A percentile compares a stretch with the other conserved stretches of the same genome.
These are phyloP conservation scores for Ascosphaera pollenicola DNA, from an alignment of 2,329 filamentous ascomycete species.

Conservation along the genomic window DNA sequence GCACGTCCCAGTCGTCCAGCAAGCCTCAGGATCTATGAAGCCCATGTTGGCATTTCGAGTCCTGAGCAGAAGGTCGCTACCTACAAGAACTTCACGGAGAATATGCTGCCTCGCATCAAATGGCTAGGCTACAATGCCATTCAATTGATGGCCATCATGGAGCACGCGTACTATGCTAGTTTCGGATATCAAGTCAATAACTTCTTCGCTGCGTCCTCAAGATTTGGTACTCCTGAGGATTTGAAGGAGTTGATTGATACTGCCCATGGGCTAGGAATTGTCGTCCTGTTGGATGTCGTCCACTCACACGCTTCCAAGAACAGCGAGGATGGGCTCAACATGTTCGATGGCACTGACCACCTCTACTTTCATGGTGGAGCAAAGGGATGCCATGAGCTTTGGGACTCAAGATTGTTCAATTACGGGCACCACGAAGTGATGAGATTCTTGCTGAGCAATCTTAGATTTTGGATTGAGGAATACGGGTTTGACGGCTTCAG, in stretches of 20 bases:
- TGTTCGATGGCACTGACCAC: slow-evolving; percentile 88
- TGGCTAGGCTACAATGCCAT: slow-evolving; percentile 89
- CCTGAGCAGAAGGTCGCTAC: slow-evolving; percentile 73
- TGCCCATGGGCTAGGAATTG: slow-evolving; percentile 74
- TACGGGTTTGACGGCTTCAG: slow-evolving; percentile 93
- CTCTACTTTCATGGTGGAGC: slow-evolving; percentile 82
- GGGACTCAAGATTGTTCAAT: slow-evolving; percentile 95
- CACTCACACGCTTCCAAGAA: slow-evolving; percentile 98
- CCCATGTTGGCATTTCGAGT: slow-evolving; percentile 94
- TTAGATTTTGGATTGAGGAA: slow-evolving; percentile 98
- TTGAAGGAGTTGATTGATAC: slow-evolving; percentile 93
- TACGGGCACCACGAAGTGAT: slow-evolving; percentile 88
- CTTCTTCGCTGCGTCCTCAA: slow-evolving; percentile 93
- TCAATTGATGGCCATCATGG: slow-evolving; percentile 97
- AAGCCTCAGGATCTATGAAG: slow-evolving; percentile 87
- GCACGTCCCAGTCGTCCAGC: slow-evolving; percentile 57
- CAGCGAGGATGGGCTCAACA: slow-evolving; percentile 79
- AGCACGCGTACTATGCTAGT: slow-evolving; percentile 97
- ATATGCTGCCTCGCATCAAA: slow-evolving; percentile 80
- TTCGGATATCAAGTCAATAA: slow-evolving; percentile 98
- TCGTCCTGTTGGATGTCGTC: slow-evolving; percentile 82
- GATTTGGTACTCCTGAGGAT: slow-evolving; percentile 83
- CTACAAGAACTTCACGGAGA: slow-evolving; percentile 91
- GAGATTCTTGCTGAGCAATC: slow-evolving; percentile 84
- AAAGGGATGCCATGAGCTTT: slow-evolving; percentile 74